Base-by-base conservation (phyloP, 768 basidiomycete genomes). In the Rhizopogon salebrosus region DNA sequence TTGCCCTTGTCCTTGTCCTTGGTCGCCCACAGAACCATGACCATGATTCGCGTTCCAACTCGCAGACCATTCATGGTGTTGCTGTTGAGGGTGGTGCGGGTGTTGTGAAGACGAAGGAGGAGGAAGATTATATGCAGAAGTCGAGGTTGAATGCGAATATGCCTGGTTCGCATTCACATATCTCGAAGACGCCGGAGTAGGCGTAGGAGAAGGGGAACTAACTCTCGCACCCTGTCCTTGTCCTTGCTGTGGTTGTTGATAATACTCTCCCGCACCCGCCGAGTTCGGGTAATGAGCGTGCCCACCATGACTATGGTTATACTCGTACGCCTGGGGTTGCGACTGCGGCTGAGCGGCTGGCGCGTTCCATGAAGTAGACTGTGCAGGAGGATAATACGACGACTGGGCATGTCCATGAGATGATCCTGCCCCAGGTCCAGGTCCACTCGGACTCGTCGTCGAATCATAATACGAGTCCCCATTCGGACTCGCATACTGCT, bases 361-460 rank as follows among this genome's bases (percentile, higher is more conserved):
- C 57, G 51, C 48, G 54, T 53, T n/a, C 54, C 60, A 48, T 35
- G 64, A 40, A 61, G 57, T 31, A 57, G 69, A 40, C 6, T 67
- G 67, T 38, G 65, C 63, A 41, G 72, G 68, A 23, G 54, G 62
- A 63, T 26, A 65, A 61, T 54, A 57, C 20, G 61, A 51, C 23
- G 54, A 41, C 18, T 51, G 56, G 20, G 50, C 55, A 6, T 59
- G 57, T 7, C 18, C 16, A n/a, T 24, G 57, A 6, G 49, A 53
- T 13, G 31, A 34, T 4, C n/a, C n/a, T n/a, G n/a, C n/a, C n/a
- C n/a, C n/a, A n/a, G 31, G 13, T 11, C 11, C 11, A 1, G 59
- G 54, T 7, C 57, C 57, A 7, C 62, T 51, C 4, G 57, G 56
- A 18, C 59, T 51, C 23, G 59, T 56, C 4, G 61, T 54, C 16